Percentiles rank a stretch among this genome's conserved stretches.
Conservation (phyloP, 1,139 yeast species). For the Tardiomyces depauwii region DNA sequence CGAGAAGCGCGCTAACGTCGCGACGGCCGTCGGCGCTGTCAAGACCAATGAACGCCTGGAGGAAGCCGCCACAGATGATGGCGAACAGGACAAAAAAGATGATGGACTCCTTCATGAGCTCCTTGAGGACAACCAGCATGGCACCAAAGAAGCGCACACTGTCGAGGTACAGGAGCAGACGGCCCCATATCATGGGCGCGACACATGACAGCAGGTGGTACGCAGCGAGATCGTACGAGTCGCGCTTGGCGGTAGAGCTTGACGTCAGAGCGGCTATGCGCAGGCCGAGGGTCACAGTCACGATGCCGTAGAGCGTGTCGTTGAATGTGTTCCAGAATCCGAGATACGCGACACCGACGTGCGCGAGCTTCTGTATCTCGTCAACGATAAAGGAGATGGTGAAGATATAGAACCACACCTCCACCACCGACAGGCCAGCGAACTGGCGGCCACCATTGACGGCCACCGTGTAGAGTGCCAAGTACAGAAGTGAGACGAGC, state of each 20-base stretch:
- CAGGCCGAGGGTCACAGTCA: slow-evolving; percentile 42
- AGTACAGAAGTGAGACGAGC: slow-evolving; percentile 51
- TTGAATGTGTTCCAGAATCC: slow-evolving; percentile 79
- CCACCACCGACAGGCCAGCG: slow-evolving; percentile 27
- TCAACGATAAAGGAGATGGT: slow-evolving; percentile 58
- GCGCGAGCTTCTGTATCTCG: slow-evolving; percentile 60
- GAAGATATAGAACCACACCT: slow-evolving; percentile 49
- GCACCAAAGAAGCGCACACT: slow-evolving; percentile 79
- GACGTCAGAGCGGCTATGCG: slow-evolving; percentile 39
- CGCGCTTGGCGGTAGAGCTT: slow-evolving; percentile 20
- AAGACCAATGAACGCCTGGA: slow-evolving; percentile 78
- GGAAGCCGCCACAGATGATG: slow-evolving; percentile 65
- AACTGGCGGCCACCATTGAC: slow-evolving; percentile 37
- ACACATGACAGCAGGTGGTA: slow-evolving; percentile 68
- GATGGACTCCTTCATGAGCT: slow-evolving; percentile 78
- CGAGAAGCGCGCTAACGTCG: slow-evolving; percentile 57
- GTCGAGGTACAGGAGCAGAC: slow-evolving; percentile 65
- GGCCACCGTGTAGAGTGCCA: slow-evolving; percentile 51
- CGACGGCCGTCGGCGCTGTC: slow-evolving; percentile 80
- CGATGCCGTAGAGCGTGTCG: slow-evolving; percentile 51
- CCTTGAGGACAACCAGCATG: slow-evolving; percentile 73
- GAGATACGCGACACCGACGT: slow-evolving; percentile 60
- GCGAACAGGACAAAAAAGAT: slow-evolving; percentile 65
- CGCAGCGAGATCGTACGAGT: slow-evolving; percentile 48
- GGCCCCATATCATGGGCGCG: slow-evolving; percentile 81